Evolutionary conservation across 2,329 filamentous ascomycete genomes (phyloP), one percentile per base, ranked within the genome.

Genomic region (Setomelanomma holmii): DNA sequence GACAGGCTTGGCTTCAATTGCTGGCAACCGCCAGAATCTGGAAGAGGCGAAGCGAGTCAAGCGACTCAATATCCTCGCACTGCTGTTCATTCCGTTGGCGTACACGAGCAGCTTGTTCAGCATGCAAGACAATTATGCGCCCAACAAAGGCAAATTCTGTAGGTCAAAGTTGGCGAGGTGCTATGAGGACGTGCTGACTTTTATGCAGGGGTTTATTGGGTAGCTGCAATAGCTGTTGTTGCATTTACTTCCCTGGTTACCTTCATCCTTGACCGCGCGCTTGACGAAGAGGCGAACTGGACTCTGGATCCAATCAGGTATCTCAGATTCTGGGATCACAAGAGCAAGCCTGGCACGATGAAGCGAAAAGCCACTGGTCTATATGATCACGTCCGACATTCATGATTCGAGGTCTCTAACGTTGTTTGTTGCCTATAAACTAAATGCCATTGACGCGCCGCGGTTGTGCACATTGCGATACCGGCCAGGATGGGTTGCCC

Each of bases 41-140:
- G 71, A 72, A 33, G 71, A 72, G 49, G 71, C 71, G 14, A 73
- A 72, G 45, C 66, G 69, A 2, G 64, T 70, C 11, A 72, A 73
- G 54, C 59, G 68, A 3, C 55, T 73, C 4, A 73, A 71, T 19
- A 33, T 72, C 3, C 63, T 73, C 6, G 71, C 69, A 2, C 43
- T 73, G 3, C 24, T 72, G 3, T 73, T 72, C 52, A 70, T 72
- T n/a, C 71, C 71, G 0, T 46, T 73, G 2, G 69, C 69, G 1
- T 73, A 72, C 41, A 72, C 68, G 3, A 65, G 60, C 21, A 63
- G 57, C 22, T 38, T 73, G 11, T 73, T 73, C 49, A 71, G 69
- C 49, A 73, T 73, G 70, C 63, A 69, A 40, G 67, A 72, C 40
- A 49, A 58, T 1, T 73, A 61, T 34, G 63, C 66, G 5, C 69